Base-by-base conservation (phyloP, 148 eudicot genomes). In the Pharnaceum exiguum region DNA sequence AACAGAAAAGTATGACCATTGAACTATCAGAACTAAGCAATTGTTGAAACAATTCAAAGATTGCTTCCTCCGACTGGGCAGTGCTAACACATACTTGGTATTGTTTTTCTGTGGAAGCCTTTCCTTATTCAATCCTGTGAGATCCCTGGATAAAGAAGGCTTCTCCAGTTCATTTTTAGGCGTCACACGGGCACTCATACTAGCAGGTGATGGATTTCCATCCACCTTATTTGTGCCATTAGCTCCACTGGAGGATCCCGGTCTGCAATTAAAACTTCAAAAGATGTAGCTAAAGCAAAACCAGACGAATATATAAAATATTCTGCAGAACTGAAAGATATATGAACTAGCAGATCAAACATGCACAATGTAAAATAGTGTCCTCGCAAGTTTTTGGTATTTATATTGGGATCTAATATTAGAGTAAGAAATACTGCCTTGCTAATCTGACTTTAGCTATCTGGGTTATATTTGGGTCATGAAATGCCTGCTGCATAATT, bases 81-180 rank as follows among this genome's bases (percentile, higher is more conserved):
- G 24, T 18, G 29, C 25, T 21, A 63, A 46, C 16, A 66, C 89
- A 67, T 84, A 90, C 97, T 72, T 84, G 39, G 66, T 73, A 73
- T 52, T 82, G 65, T 84, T 83, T 67, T 90, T 90, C 64, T 80
- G 75, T 35, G 82, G 50, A 42, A 71, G 44, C 65, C 80, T 71
- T 36, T 80, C 87, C 78, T 86, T 90, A 35, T 78, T 87, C 64
- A 72, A 52, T 59, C 87, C 95, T 46, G 80, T 24, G 7, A 73
- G 58, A 53, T 84, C 93, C 77, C 86, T 78, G 3, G 73, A 48
- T 32, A 78, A 72, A 42, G 72, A 60, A 38, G 77, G 66, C 75
- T 80, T 84, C 48, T 87, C 97, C 32, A 56, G 70, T 57, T 87
- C 97, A 67, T 66, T 79, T 68, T 81, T 87, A 26, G 74, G 74